Conservation (phyloP, 169 alveolate species). For the Plasmodium ovale region DNA sequence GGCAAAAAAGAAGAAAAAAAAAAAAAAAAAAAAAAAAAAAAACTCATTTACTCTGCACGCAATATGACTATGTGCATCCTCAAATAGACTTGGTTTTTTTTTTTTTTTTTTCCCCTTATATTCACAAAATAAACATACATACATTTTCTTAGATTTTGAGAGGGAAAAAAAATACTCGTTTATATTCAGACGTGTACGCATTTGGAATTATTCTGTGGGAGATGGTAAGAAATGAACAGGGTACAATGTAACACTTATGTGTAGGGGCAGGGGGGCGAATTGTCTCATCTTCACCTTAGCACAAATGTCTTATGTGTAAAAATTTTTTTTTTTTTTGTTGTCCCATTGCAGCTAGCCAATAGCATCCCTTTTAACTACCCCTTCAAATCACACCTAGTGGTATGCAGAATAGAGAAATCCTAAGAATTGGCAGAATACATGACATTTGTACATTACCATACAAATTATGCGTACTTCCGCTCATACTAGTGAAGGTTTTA, state of each 20-base stretch:
- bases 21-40: not conserved
- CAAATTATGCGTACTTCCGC: too few species aligned
- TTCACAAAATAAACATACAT: too few species aligned
- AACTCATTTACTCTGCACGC: too few species aligned
- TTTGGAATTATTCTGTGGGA: slow-evolving; percentile 70
- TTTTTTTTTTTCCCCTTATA: too few species aligned
- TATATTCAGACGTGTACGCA: slow-evolving; percentile 52
- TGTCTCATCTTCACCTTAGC: too few species aligned
- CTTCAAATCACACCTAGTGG: slow-evolving; percentile 63
- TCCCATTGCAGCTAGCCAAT: slow-evolving; percentile 33
- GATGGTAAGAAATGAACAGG: slow-evolving; percentile 11
- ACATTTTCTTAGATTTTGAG: slow-evolving; percentile 36
- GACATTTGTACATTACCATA: not conserved
- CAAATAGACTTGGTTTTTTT: too few species aligned
- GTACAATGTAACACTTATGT: not conserved
- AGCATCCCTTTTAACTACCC: slow-evolving; percentile 61
- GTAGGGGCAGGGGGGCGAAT: not conserved
- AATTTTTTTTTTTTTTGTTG: slow-evolving; percentile 8
- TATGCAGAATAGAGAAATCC: too few species aligned
- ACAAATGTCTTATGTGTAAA: too few species aligned
- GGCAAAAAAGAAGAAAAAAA: not conserved
- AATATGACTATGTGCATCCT: too few species aligned
- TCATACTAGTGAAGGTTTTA: too few species aligned
- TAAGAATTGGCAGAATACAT: too few species aligned
- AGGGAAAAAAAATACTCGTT: slow-evolving; percentile 13